These are phyloP conservation scores for Trichoderma atroviride DNA, from an alignment of 2,329 filamentous ascomycete genomes.

Conservation along the genomic window DNA sequence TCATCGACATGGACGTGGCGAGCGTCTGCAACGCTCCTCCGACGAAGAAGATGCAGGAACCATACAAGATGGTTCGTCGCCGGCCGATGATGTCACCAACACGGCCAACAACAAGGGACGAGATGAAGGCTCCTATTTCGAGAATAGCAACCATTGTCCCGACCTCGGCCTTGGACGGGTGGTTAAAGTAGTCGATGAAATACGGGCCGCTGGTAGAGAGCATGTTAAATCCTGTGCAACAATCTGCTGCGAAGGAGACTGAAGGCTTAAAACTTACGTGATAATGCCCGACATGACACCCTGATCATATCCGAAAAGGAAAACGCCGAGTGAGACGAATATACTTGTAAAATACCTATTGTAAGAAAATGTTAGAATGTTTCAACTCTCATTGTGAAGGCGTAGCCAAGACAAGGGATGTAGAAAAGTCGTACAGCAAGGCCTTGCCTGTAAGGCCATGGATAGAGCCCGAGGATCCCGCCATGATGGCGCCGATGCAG, in stretches of 20 bases:
- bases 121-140: constrained; percentile 88
- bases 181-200: constrained; percentile 90
- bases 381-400: constrained; percentile 20
- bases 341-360: constrained; percentile 91
- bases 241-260: neutral
- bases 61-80: constrained; percentile 87
- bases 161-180: constrained; percentile 83
- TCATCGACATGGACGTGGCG: constrained; percentile 83
- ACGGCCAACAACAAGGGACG: constrained; percentile 82
- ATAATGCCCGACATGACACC: constrained; percentile 81
- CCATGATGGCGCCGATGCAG: constrained; percentile 82
- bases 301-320: constrained; percentile 88
- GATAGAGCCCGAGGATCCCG: constrained; percentile 72
- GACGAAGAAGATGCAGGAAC: constrained; percentile 81
- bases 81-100: constrained; percentile 92
- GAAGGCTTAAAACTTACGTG: constrained; percentile 59
- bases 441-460: constrained; percentile 95
- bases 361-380: constrained; percentile 18
- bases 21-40: constrained; percentile 86
- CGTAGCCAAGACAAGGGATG: neutral
- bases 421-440: constrained; percentile 67
- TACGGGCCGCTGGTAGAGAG: constrained; percentile 66
- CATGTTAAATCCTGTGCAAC: constrained; percentile 31
- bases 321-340: constrained; percentile 83
- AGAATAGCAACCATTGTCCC: constrained; percentile 98